Evolutionary conservation across 345 rosid genomes (phyloP), one percentile per base, ranked within the genome.

Genomic region (Citrus trifoliata): DNA sequence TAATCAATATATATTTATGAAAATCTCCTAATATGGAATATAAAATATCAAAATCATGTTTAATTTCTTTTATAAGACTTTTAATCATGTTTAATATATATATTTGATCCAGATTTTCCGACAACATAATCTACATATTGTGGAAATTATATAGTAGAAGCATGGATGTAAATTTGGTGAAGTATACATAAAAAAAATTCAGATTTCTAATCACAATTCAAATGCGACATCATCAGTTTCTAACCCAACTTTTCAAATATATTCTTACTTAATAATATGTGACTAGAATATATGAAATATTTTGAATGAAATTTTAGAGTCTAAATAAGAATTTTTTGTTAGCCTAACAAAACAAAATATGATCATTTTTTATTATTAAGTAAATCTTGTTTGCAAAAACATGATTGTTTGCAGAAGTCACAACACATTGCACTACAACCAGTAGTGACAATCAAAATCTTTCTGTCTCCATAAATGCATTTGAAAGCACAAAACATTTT

Each of bases 381-480:
- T 25, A 27, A 62, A 62, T 28, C 35, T 64, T 64, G 24, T 64
- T 32, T 18, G 51, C 35, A 67, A 21, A 33, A 22, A 9, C 28
- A n/a, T 38, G 71, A 67, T 32, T 62, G 67, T 42, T 4, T 30
- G 10, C 46, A 6, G 9, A 71, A 55, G 35, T 12, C 64, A 55
- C 33, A 30, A 22, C 75, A 53, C 42, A 48, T 70, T 18, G 24
- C 61, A 70, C 6, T 48, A 19, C 12, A 69, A 35, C 13, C 22
- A 73, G 30, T 12, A 4, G 37, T 27, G 18, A 16, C 24, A 74
- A 7, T 37, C 46, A 25, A 25, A 10, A 32, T 24, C 6, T 71
- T 58, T 61, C n/a, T 74, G 56, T 74, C 77, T 61, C 33, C 35
- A 74, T 74, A 14, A 73, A 35, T 61, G n/a, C 18, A 74, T 10